Conservation (phyloP, 805 yeast genomes). For the Metschnikowia borealis region DNA sequence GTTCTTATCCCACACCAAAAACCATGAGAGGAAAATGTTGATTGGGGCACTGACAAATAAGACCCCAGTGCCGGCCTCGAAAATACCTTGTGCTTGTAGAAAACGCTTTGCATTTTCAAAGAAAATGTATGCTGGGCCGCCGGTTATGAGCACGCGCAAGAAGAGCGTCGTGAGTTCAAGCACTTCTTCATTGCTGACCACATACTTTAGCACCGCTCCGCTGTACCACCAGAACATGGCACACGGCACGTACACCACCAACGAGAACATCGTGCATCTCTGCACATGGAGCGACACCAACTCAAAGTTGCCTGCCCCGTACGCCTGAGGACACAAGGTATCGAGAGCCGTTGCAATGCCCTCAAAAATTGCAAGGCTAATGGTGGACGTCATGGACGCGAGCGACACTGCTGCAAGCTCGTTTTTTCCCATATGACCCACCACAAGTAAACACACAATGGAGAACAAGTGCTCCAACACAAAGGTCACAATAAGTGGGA, state of each 20-base stretch:
- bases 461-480: slow-evolving; percentile 42
- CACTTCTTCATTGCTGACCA: slow-evolving; percentile 34
- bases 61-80: slow-evolving; percentile 45
- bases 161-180: slow-evolving; percentile 31
- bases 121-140: slow-evolving; percentile 43
- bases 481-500: slow-evolving; percentile 41
- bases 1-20: slow-evolving; percentile 39
- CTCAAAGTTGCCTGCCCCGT: slow-evolving; percentile 40
- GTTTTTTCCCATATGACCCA: slow-evolving; percentile 42
- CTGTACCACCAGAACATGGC: slow-evolving; percentile 41
- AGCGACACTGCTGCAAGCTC: slow-evolving; percentile 45
- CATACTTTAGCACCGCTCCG: slow-evolving; percentile 22
- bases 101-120: slow-evolving; percentile 41
- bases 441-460: slow-evolving; percentile 40
- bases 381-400: slow-evolving; percentile 43
- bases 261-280: slow-evolving; percentile 32
- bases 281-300: slow-evolving; percentile 37
- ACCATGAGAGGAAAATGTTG: slow-evolving; percentile 37
- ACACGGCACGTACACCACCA: slow-evolving; percentile 36
- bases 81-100: slow-evolving; percentile 45
- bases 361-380: slow-evolving; percentile 42
- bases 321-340: slow-evolving; percentile 44
- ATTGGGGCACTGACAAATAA: slow-evolving; percentile 40
- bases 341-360: slow-evolving; percentile 46
- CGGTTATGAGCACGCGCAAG: slow-evolving; percentile 32